phyloP scores from a whole-genome alignment of 148 eudicot genomes.

The Cornus suecica region DNA sequence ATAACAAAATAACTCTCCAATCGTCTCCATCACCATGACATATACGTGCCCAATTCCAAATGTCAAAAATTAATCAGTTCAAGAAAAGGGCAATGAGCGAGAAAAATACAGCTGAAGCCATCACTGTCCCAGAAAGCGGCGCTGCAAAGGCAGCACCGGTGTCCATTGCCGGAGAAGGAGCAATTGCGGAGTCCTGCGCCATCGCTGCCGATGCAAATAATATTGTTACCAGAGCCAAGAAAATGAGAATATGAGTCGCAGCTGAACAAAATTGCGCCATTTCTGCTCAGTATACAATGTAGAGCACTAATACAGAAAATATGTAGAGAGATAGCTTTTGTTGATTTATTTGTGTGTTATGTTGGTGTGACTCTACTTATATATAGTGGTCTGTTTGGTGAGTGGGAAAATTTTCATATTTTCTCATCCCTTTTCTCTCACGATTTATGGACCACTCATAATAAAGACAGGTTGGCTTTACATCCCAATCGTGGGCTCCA shows the following conservation, averaged over 20 bases:
- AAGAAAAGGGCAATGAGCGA: slow-evolving; percentile 12
- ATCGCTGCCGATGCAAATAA: not conserved
- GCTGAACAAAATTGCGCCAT: slow-evolving; percentile 5
- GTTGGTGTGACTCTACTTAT: not conserved
- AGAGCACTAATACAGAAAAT: too few species aligned
- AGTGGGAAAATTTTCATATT: not conserved
- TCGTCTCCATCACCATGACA: not conserved
- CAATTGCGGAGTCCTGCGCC: not conserved
- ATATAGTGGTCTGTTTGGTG: slow-evolving; percentile 15
- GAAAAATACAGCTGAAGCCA: slow-evolving; percentile 2
- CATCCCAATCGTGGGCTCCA: not conserved
- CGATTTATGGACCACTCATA: slow-evolving; percentile 9
- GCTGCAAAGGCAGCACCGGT: not conserved
- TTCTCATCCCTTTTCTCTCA: not conserved
- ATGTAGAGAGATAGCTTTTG: too few species aligned
- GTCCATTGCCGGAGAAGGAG: slow-evolving; percentile 16
- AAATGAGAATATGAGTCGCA: not conserved
- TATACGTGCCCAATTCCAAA: not conserved
- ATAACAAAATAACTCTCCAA: not conserved
- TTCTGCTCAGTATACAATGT: not conserved
- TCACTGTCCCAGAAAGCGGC: not conserved
- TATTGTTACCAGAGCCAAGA: not conserved
- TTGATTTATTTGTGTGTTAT: not conserved
- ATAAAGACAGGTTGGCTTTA: slow-evolving; percentile 9
- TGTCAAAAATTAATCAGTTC: not conserved